A percentile compares a stretch with the other conserved stretches of the same genome.
Evolutionary conservation across 2,329 filamentous ascomycete genomes (phyloP).

Genomic region (Exutisphaerella laricina): DNA sequence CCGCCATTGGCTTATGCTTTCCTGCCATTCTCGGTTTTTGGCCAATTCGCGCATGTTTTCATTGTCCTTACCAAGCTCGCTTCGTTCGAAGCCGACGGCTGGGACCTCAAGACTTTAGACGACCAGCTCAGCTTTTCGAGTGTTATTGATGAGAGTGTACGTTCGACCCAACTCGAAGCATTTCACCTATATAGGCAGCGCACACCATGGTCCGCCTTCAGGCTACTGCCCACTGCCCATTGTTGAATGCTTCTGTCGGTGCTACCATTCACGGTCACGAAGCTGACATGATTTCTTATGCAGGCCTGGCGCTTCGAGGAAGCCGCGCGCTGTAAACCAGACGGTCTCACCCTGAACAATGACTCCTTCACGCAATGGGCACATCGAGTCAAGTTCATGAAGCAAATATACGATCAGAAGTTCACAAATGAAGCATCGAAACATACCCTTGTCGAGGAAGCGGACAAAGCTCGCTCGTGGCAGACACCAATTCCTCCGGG

Average conservation of each 20-base stretch:
- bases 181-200: no score
- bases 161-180: no score
- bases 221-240: no score
- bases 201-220: no score
- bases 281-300: no score
- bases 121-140: slow-evolving; percentile 20
- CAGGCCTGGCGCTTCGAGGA: slow-evolving; percentile 22
- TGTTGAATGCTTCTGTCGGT: no score
- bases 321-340: slow-evolving; percentile 14
- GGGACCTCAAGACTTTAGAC: slow-evolving; percentile 23
- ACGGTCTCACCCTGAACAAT: slow-evolving; percentile 27
- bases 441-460: neutral
- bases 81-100: slow-evolving; percentile 28
- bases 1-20: slow-evolving; percentile 23
- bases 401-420: slow-evolving; percentile 25
- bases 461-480: slow-evolving; percentile 5
- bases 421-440: slow-evolving; percentile 8
- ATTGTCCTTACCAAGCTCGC: slow-evolving; percentile 28
- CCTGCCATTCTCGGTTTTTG: slow-evolving; percentile 28
- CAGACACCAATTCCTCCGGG: slow-evolving; percentile 2
- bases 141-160: slow-evolving; percentile 23
- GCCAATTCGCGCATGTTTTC: slow-evolving; percentile 29
- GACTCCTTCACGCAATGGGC: slow-evolving; percentile 30
- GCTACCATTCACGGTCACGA: no score
- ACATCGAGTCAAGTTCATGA: slow-evolving; percentile 25